Conservation (phyloP, 2,329 filamentous ascomycete genomes). For the Tolypocladium guangdongense region DNA sequence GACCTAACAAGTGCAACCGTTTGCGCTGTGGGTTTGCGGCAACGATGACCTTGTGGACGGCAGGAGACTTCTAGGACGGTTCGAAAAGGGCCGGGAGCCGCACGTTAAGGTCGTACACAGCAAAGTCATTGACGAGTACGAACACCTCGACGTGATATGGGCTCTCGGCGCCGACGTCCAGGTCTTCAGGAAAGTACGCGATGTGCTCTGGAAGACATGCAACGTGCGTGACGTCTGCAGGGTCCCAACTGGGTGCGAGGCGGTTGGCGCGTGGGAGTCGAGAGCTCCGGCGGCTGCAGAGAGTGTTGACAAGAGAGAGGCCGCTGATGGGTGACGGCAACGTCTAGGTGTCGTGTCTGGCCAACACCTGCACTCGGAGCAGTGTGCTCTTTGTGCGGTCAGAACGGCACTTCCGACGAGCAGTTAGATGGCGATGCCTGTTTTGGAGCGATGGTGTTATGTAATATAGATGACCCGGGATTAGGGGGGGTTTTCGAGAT, state of each 20-base stretch:
- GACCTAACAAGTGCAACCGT: slow-evolving; percentile 56
- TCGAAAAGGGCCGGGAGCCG: slow-evolving; percentile 69
- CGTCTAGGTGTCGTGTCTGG: neutral
- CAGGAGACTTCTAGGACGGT: slow-evolving; percentile 57
- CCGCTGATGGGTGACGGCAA: neutral
- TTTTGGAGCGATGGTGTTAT: neutral
- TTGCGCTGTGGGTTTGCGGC: slow-evolving; percentile 82
- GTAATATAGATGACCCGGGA: no score
- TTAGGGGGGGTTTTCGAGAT: neutral
- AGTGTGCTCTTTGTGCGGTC: neutral
- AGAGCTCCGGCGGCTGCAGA: neutral
- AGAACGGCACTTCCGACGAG: neutral
- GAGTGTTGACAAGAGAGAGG: neutral
- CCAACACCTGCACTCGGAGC: neutral
- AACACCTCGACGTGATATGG: slow-evolving; percentile 93
- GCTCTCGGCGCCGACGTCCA: slow-evolving; percentile 79
- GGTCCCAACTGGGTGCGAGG: slow-evolving; percentile 53
- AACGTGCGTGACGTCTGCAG: slow-evolving; percentile 44
- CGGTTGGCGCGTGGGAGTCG: neutral
- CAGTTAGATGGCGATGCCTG: neutral
- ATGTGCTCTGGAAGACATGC: slow-evolving; percentile 76
- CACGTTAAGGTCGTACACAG: slow-evolving; percentile 69
- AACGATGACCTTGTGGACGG: slow-evolving; percentile 81
- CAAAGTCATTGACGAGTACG: slow-evolving; percentile 77
- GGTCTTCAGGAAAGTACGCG: slow-evolving; percentile 69